Evolutionary conservation across 2,329 filamentous ascomycete genomes (phyloP), one percentile per base, ranked within the genome.

Genomic region (Aspergillus caelatus): DNA sequence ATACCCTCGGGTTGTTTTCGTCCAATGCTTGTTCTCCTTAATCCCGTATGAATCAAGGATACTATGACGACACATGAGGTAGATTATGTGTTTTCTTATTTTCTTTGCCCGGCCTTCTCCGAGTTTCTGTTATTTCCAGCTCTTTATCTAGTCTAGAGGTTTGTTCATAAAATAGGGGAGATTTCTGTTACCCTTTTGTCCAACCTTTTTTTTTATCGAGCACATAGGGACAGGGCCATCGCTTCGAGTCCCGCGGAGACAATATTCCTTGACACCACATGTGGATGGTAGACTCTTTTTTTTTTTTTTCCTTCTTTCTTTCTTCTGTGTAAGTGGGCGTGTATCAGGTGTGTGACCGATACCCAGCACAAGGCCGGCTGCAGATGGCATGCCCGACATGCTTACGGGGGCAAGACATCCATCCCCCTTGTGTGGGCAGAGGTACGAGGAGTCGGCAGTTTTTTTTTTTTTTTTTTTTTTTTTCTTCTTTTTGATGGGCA

Each of bases 31-130:
- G 48, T 28, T 52, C 26, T 52, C 48, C 16, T 52, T 52, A 52
- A 52, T 12, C 30, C 48, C 48, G 48, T 52, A 52, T 52, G 48
- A 52, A 52, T 28, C 48, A 32, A 52, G 48, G 48, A 52, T 52
- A 32, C 30, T 52, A 34, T 52, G 48, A 52, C 30, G 48, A 52
- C 30, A 32, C 48, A 52, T 52, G 48, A 52, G 48, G 48, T 52
- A 52, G 48, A 52, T 32, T 28, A 52, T 21, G n/a, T n/a, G 16
- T 52, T 52, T 34, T 32, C 16, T 52, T 52, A 32, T 32, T 52
- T 23, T 32, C 9, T 34, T 52, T 32, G 10, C 48, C 19, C 8
- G 26, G 21, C 26, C n/a, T 52, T 52, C 14, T 50, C 46, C 19
- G 48, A 52, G 9, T 21, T 32, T 16, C 28, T 52, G 4, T 52